Evolutionary conservation across 306 rosid species (phyloP), one percentile per base, ranked within the genome.

Genomic region (Glycine soja): DNA sequence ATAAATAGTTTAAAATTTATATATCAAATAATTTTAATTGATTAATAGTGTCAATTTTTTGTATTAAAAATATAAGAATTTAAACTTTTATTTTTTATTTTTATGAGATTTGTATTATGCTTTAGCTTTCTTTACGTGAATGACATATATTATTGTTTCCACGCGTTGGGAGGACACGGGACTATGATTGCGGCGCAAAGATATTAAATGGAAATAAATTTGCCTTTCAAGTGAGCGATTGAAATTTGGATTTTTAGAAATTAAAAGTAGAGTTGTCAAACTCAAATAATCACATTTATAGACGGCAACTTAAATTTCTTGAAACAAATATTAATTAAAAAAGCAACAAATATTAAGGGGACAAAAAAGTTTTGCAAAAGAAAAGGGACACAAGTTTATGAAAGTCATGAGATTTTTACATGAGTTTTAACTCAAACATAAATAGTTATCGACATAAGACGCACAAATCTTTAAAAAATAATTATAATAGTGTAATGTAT

Each of bases 101-200:
- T 34, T 34, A 34, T 3, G 3, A 34, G 38, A 40, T 54, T 18
- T 18, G 3, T 16, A 57, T 8, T 57, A 18, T 8, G 34, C 12
- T 18, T 10, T 5, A 11, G 9, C 15, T 11, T 4, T 8, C 10
- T 56, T 56, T 7, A 3, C 24, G 14, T 10, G 65, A 59, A 32
- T 62, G 15, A 13, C 43, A 30, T 30, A 24, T 62, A 6, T 4
- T 1, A 32, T 62, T 30, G 46, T 12, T 36, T 13, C 19, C 19
- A 63, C 6, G 10, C 3, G 18, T 63, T 63, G 47, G 67, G 65
- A 32, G 69, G 68, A 61, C 10, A 62, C 2, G 64, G 65, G 40
- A 19, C 65, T 30, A 65, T 14, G 70, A 65, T 38, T 65, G 70
- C 70, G 50, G 70, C 48, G 70, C 50, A 65, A 8, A 38, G 24